phyloP scores from a whole-genome alignment of 2,329 filamentous ascomycete genomes.

The Claviceps cyperi region DNA sequence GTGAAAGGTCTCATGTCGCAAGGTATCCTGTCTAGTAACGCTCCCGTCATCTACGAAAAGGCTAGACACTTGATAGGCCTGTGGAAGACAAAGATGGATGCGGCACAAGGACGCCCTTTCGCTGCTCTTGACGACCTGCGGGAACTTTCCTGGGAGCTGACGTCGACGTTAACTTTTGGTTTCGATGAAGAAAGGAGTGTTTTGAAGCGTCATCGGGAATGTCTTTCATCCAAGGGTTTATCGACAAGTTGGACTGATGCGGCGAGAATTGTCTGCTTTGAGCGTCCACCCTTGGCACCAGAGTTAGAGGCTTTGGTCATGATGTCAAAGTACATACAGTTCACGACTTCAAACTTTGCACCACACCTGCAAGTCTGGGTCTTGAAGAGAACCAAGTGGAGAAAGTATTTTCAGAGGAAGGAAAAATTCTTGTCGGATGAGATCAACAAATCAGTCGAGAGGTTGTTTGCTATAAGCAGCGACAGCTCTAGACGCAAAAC shows the following conservation, averaged over 20 bases:
- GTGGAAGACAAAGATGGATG: conserved; percentile 15
- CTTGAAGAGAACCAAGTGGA: conserved; percentile 5
- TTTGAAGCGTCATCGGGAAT: not conserved
- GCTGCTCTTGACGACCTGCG: conserved; percentile 15
- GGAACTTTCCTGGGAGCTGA: conserved; percentile 17
- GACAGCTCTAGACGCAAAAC: not conserved
- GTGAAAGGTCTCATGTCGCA: conserved; percentile 17
- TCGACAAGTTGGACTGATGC: not conserved
- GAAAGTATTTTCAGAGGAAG: conserved; percentile 3
- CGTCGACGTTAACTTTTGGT: conserved; percentile 5
- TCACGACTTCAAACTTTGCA: not conserved
- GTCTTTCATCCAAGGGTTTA: not conserved
- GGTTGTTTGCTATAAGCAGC: not conserved
- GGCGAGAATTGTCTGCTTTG: not conserved
- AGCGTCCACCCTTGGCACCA: not conserved
- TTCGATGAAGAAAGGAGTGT: not conserved
- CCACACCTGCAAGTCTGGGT: conserved; percentile 15
- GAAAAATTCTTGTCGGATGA: conserved; percentile 4
- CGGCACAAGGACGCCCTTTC: conserved; percentile 16
- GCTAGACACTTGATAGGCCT: conserved; percentile 15
- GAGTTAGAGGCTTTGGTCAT: not conserved
- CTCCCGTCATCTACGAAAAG: conserved; percentile 17
- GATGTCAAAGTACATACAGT: not conserved
- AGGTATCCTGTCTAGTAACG: conserved; percentile 13
- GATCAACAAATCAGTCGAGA: conserved; percentile 1